Base-by-base conservation (phyloP, 2,329 filamentous ascomycete species). In the Cytospora leucostoma region DNA sequence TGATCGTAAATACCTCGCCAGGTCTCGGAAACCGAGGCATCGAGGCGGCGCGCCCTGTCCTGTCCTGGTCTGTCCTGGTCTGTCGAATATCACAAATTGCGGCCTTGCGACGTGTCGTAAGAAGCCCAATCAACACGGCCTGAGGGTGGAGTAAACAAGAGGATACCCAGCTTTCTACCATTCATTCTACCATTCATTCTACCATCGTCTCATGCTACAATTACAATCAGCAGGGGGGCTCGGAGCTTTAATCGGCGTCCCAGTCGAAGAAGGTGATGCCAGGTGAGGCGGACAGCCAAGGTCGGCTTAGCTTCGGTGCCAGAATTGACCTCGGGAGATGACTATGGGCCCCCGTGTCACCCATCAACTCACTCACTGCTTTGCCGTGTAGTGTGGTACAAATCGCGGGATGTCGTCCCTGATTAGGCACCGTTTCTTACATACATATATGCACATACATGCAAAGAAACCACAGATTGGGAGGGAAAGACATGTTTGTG, bases 241-340 rank as follows among this genome's bases (percentile, higher is more conserved):
- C 44, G 4, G 27, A 4, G 27, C 27, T 27, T 27, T 2, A 27
- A 4, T 55, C 32, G 17, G 17, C 32, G 37, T 17, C 47, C n/a
- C 12, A 35, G 7, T 38, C 19, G 58, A 55, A 38, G 58, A 55
- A 38, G 32, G 37, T 37, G 58, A 33, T 35, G n/a, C n/a, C n/a
- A n/a, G n/a, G n/a, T n/a, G 58, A 49, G 32, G 58, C 27, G 27
- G 27, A 27, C 27, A 27, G 27, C 27, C 19, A 40, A n/a, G 51
- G 58, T 47, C 58, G 51, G 58, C 58, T 61, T 61, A 51, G 58
- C 58, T 32, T 40, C 33, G 58, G 58, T n/a, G n/a, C 51, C 51
- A 49, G 27, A 55, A 51, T 51, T 61, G 58, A 61, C 44, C 35
- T 34, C 47, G 35, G 54, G 27, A 47, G 10, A 12, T 10, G n/a